phyloP scores from a whole-genome alignment of 2,329 filamentous ascomycete species.

The Fusarium agapanthi region DNA sequence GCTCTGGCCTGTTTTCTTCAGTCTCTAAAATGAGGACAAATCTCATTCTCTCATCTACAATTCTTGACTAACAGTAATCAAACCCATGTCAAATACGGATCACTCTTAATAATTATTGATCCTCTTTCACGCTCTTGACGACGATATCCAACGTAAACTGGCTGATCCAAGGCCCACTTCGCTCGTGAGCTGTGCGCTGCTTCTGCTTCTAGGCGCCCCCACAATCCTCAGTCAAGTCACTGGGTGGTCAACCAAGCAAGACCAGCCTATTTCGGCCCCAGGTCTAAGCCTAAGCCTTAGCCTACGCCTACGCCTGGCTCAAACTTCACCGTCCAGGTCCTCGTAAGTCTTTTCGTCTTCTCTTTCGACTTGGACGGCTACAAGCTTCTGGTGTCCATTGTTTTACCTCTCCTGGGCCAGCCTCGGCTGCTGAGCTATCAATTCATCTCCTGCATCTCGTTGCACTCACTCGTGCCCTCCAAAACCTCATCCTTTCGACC shows the following conservation, averaged over 20 bases:
- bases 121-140: background rate
- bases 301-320: conserved; percentile 33
- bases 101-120: background rate
- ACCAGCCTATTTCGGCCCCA: conserved; percentile 40
- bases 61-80: background rate
- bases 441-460: conserved; percentile 15
- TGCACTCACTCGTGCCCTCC: background rate
- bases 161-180: conserved; percentile 30
- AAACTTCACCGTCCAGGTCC: conserved; percentile 42
- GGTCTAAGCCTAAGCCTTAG: conserved; percentile 27
- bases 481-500: conserved; percentile 21
- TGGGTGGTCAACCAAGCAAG: conserved; percentile 26
- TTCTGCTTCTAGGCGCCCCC: conserved; percentile 6
- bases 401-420: conserved; percentile 17
- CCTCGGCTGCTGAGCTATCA: conserved; percentile 29
- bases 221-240: conserved; percentile 14
- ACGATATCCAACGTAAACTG: conserved; percentile 11
- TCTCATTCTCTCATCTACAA: background rate
- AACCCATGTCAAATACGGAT: background rate
- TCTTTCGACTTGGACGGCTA: conserved; percentile 15
- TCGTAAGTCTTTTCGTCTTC: conserved; percentile 32
- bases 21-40: background rate
- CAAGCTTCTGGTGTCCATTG: conserved; percentile 23
- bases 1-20: conserved; percentile 9
- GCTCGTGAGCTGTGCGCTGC: conserved; percentile 15